Conservation (phyloP, 2,329 filamentous ascomycete species). For the Clarireedia sp. region DNA sequence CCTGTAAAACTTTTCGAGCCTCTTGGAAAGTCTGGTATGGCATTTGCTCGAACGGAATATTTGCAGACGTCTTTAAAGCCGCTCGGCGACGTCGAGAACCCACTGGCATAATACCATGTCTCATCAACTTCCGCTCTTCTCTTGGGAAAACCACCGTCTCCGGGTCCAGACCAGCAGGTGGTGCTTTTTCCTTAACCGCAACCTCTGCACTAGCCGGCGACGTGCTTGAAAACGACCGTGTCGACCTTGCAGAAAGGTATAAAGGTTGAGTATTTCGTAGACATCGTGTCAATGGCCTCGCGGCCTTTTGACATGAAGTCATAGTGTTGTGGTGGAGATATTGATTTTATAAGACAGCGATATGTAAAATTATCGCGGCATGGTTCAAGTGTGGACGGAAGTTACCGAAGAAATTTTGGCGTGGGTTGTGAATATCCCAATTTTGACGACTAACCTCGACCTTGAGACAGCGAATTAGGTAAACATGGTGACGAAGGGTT, state of each 20-base stretch:
- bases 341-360: slow-evolving; percentile 7
- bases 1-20: slow-evolving; percentile 72
- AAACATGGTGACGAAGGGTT: slow-evolving; percentile 28
- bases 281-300: slow-evolving; percentile 48
- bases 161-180: slow-evolving; percentile 48
- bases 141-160: slow-evolving; percentile 55
- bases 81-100: slow-evolving; percentile 79
- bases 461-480: slow-evolving; percentile 11
- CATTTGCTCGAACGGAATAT: slow-evolving; percentile 79
- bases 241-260: slow-evolving; percentile 17
- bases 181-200: slow-evolving; percentile 29
- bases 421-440: slow-evolving; percentile 13
- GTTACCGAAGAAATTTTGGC: slow-evolving; percentile 21
- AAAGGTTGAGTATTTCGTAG: slow-evolving; percentile 35
- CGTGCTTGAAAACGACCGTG: slow-evolving; percentile 28
- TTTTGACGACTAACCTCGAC: slow-evolving; percentile 13
- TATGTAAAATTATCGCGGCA: slow-evolving; percentile 22
- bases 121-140: slow-evolving; percentile 61
- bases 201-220: slow-evolving; percentile 32
- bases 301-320: slow-evolving; percentile 53
- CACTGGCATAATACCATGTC: slow-evolving; percentile 61
- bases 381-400: slow-evolving; percentile 12
- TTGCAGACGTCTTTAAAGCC: slow-evolving; percentile 55
- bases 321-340: slow-evolving; percentile 32
- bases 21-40: slow-evolving; percentile 98